Evolutionary conservation across 2,329 filamentous ascomycete genomes (phyloP).

Genomic region (Scedosporium dehoogii): DNA sequence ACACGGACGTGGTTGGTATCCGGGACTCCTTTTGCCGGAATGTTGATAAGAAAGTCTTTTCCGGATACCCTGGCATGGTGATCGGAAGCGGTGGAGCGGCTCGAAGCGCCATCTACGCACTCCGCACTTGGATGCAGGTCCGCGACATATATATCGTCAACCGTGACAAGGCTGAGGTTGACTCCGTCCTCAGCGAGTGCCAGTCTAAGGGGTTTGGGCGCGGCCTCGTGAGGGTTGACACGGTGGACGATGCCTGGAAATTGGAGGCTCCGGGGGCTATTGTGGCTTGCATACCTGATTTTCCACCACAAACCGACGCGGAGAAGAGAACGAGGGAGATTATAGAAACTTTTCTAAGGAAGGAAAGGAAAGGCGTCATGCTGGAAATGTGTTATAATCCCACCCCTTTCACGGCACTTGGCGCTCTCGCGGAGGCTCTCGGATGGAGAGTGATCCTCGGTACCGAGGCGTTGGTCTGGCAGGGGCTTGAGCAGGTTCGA

Average conservation of each 20-base stretch:
- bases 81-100: constrained; percentile 72
- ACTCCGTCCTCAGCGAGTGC: constrained; percentile 57
- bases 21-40: constrained; percentile 60
- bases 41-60: constrained; percentile 33
- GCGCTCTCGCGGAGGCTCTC: constrained; percentile 45
- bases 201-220: constrained; percentile 46
- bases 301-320: constrained; percentile 53
- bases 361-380: constrained; percentile 53
- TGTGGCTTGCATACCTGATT: constrained; percentile 67
- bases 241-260: constrained; percentile 45
- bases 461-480: constrained; percentile 68
- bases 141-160: constrained; percentile 68
- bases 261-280: constrained; percentile 56
- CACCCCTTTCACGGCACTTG: constrained; percentile 56
- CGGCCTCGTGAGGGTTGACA: constrained; percentile 50
- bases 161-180: constrained; percentile 57
- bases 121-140: constrained; percentile 59
- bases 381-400: constrained; percentile 83
- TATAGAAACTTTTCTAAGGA: constrained; percentile 34
- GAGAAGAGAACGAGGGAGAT: constrained; percentile 53
- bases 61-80: constrained; percentile 57
- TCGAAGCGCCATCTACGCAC: constrained; percentile 66
- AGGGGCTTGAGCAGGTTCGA: constrained; percentile 55
- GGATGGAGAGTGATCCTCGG: constrained; percentile 69
- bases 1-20: constrained; percentile 74